These are phyloP conservation scores for Rhodomyrtus tomentosa DNA, from an alignment of 345 rosid genomes.

Conservation along the genomic window DNA sequence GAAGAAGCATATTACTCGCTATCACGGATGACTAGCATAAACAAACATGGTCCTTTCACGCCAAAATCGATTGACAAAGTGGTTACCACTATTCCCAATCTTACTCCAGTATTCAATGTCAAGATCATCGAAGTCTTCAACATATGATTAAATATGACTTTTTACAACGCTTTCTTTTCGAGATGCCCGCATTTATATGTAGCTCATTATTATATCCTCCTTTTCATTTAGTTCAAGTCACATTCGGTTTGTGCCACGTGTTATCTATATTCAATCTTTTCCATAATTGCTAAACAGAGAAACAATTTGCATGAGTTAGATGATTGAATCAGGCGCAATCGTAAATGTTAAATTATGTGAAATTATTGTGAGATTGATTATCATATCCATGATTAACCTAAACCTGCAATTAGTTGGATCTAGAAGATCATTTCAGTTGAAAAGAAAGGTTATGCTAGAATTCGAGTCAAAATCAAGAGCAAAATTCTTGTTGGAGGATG, in stretches of 20 bases:
- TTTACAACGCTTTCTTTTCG: background rate
- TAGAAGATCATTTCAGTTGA: background rate
- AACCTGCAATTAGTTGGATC: rapidly evolving
- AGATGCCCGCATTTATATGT: background rate
- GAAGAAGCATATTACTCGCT: background rate
- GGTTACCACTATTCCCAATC: background rate
- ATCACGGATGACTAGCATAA: rapidly evolving
- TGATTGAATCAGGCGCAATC: background rate
- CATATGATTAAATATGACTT: background rate
- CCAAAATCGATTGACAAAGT: too few species aligned
- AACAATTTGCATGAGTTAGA: background rate
- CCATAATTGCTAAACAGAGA: background rate
- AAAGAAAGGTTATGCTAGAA: background rate
- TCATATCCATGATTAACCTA: background rate
- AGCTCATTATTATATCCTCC: background rate
- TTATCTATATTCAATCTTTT: background rate
- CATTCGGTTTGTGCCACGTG: background rate
- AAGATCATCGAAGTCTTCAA: background rate
- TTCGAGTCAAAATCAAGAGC: background rate
- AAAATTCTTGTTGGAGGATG: background rate
- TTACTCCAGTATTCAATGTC: background rate
- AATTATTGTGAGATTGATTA: rapidly evolving
- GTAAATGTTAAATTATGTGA: background rate
- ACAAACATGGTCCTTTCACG: background rate
- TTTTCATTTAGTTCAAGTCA: background rate